phyloP scores from a whole-genome alignment of 106 monocot species.

The Dendrobium huoshanense region DNA sequence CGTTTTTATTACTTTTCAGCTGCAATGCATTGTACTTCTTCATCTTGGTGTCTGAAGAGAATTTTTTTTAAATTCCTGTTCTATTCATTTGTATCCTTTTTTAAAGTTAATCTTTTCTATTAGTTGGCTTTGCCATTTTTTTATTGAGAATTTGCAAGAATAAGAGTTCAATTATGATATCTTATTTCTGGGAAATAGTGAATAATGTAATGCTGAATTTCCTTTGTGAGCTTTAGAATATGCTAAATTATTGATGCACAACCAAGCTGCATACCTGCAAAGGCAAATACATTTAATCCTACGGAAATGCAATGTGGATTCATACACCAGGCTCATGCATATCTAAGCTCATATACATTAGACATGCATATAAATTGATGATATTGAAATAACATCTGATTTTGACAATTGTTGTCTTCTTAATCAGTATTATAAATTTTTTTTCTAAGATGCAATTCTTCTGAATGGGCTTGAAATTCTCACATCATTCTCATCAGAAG shows the following conservation, averaged over 20 bases:
- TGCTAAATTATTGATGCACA: conserved; percentile 2
- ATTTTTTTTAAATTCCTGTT: not conserved
- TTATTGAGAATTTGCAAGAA: not conserved
- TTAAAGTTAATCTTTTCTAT: not conserved
- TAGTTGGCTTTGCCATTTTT: not conserved
- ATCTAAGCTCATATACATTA: no score
- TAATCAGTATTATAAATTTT: no score
- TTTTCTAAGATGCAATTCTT: no score
- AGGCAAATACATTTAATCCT: no score
- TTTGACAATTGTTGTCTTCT: no score
- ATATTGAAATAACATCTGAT: no score
- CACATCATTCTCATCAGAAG: no score
- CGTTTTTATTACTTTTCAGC: not conserved
- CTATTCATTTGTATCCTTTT: not conserved
- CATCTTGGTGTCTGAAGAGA: not conserved
- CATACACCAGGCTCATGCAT: no score
- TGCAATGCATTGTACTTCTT: not conserved
- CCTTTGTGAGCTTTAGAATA: not conserved
- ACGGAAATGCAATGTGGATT: no score
- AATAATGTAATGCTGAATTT: not conserved
- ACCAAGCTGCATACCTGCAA: not conserved
- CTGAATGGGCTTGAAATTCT: no score
- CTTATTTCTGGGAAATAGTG: not conserved
- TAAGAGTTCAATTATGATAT: not conserved
- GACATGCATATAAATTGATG: no score